Evolutionary conservation across 306 rosid species (phyloP), one percentile per base, ranked within the genome.

Genomic region (Lathyrus aphaca): DNA sequence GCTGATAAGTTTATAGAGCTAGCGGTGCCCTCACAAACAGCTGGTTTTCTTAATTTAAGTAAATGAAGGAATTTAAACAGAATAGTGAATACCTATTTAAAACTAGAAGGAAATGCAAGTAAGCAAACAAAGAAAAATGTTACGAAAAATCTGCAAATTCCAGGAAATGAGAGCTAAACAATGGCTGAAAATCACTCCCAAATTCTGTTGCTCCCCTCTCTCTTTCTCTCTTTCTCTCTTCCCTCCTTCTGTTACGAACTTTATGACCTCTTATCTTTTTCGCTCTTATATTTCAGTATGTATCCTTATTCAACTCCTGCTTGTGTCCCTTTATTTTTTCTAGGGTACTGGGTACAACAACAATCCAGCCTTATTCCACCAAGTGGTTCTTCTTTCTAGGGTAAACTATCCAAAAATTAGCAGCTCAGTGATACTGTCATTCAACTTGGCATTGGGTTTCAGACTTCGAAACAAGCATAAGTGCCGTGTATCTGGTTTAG

Each of bases 1-100:
- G 51, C 51, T 19, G 62, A 60, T 14, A 35, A 48, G 37, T 62
- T 61, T 65, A 39, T 39, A 55, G 58, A 55, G 27, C 66, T 74
- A 65, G 27, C 45, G 65, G 30, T 32, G 25, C 58, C 19, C 38
- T 53, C 14, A 13, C 13, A 27, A 45, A 27, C 66, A 27, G 5
- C 23, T 8, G 48, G 13, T 17, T 39, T 62, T n/a, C 46, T 62
- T 38, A 63, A 32, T 39, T 38, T 63, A 15, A 15, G 64, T 50
- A 39, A 51, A 37, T 10, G 56, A 45, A 37, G 61, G 64, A 39
- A 39, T 73, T 73, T 50, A 9, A 8, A 4, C 54, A 2, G 11
- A 62, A 73, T 9, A 46, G 40, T 35, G 27, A 25, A 71, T 18
- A 19, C 25, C 15, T 49, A n/a, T 62, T 15, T 4, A 32, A 62